Conservation (phyloP, 805 yeast genomes). For the Kodamaea jinghongensis region DNA sequence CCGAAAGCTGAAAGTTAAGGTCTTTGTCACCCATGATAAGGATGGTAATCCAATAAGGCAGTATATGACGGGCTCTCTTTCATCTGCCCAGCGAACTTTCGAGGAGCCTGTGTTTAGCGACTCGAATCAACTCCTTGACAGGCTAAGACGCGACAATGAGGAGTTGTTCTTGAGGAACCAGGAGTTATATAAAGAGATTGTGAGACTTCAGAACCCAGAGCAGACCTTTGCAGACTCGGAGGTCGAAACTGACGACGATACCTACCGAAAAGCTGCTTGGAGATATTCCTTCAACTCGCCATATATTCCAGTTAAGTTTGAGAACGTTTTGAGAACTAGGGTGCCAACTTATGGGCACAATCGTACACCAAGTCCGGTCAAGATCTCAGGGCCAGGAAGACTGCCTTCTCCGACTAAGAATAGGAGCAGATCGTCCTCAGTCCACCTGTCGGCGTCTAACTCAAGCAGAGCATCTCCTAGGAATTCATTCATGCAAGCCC, state of each 20-base stretch:
- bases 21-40: conserved; percentile 53
- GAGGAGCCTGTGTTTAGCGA: conserved; percentile 11
- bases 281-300: conserved; percentile 12
- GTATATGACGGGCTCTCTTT: conserved; percentile 6
- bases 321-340: conserved; percentile 3
- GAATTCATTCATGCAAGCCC: background rate
- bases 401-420: conserved; percentile 2
- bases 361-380: conserved; percentile 11
- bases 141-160: conserved; percentile 13
- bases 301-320: conserved; percentile 8
- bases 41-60: conserved; percentile 32
- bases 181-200: conserved; percentile 11
- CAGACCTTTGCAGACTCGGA: conserved; percentile 6
- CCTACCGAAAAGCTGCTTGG: conserved; percentile 8
- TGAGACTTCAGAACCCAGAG: conserved; percentile 8
- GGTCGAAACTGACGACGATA: conserved; percentile 8
- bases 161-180: conserved; percentile 10
- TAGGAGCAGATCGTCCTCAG: background rate
- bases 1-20: conserved; percentile 29
- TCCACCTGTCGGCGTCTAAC: no score
- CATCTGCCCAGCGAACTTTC: background rate
- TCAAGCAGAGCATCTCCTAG: no score
- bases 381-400: background rate
- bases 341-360: background rate
- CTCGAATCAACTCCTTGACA: conserved; percentile 12